Evolutionary conservation across 2,329 filamentous ascomycete genomes (phyloP), one percentile per base, ranked within the genome.

Genomic region (Alternaria gansuensis): DNA sequence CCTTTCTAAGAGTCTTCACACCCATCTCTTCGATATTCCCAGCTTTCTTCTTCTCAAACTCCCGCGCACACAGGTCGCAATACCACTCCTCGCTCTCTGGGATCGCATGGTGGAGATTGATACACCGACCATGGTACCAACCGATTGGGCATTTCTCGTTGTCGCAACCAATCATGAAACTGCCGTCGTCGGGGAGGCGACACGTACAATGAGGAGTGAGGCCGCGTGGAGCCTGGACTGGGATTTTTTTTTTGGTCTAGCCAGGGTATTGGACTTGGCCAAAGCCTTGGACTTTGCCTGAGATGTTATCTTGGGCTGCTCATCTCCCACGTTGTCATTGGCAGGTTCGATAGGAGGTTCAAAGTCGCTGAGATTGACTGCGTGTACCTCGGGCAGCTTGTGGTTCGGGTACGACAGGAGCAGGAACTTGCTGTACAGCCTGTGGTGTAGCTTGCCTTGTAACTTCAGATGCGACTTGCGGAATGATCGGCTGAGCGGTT

Each of bases 71-170:
- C 24, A 33, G 17, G 2, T 17, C 29, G 24, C 60, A 60, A 3
- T 46, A 41, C 60, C 60, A 63, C 11, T 34, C n/a, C 29, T 34
- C 5, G 2, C 36, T 43, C 17, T 44, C 36, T 5, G 40, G 26
- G 1, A 51, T 34, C 5, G 53, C 23, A 9, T 26, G 8, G 2
- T n/a, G 7, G n/a, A 64, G 17, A 9, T 40, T 31, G 3, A 64
- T 34, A 23, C 62, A 64, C 23, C 21, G 33, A 3, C 28, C 52
- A 8, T 62, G 62, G 43, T 54, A 59, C 62, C 59, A 62, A 0
- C 51, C 26, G 1, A 59, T 24, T 1, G 44, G 33, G 28, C 58
- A 62, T 11, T 34, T n/a, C 3, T 54, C 33, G 7, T 55, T 56
- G 1, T 59, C 59, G 26, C 62, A 64, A 4, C 11, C 28, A n/a